Evolutionary conservation across 768 basidiomycete genomes (phyloP), one percentile per base, ranked within the genome.

Genomic region (Suillus discolor): DNA sequence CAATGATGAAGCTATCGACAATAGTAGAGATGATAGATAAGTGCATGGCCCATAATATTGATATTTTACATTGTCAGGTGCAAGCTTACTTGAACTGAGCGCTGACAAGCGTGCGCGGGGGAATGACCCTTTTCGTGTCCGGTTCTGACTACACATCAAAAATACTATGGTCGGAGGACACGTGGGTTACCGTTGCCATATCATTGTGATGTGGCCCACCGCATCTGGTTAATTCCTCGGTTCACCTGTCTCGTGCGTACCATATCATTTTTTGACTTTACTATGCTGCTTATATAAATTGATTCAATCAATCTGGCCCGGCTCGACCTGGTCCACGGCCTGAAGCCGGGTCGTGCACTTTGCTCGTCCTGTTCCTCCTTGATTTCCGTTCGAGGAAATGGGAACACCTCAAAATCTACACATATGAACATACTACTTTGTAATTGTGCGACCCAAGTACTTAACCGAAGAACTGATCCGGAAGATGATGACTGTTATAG

Each of bases 111-210:
- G 39, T 31, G 55, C 75, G 6, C 71, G 74, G 9, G 36, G 65
- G 6, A 1, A 38, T 69, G 2, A 70, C 67, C 23, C 12, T 2
- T 74, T 75, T 61, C 71, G 74, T 51, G 72, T 77, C 20, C 71
- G 69, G 66, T 73, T 74, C 59, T 70, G 73, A 54, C 62, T 69
- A 54, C 49, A 66, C 31, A 67, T 69, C n/a, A 64, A 59, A n/a
- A 57, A 69, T 69, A 13, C 64, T 74, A n/a, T 71, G 74, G 76
- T 77, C 68, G 71, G 74, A 76, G 44, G 76, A 76, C 47, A 61
- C 75, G 18, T 74, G 67, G 67, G 76, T 71, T 6, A 55, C 67
- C 39, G 44, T 71, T 20, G 57, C 71, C 18, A 66, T 72, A 15
- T 2, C 61, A 20, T 45, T n/a, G 12, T n/a, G 45, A 45, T 65